Evolutionary conservation across 148 eudicot species (phyloP), one percentile per base, ranked within the genome.

Genomic region (Arctostaphylos glauca): DNA sequence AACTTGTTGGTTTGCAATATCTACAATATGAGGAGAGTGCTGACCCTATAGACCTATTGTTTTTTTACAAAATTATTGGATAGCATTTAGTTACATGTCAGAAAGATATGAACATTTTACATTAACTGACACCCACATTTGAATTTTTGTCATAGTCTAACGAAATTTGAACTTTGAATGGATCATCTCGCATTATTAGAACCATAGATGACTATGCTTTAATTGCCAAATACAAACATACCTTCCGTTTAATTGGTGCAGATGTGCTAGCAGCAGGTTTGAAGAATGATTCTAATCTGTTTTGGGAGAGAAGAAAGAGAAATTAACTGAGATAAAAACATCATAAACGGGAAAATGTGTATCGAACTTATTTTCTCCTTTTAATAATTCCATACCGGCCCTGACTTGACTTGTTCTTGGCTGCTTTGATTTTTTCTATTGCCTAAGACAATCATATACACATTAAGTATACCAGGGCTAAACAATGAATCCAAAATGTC

Each of bases 371-470:
- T 41, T 52, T 81, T 79, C 67, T n/a, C 7, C 68, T 70, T 66
- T 25, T 41, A 59, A 78, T 38, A 59, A 82, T 83, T 76, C 76
- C 93, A 67, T 91, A 97, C 99, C 98, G 87, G 72, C 94, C 98
- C 82, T 94, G 96, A 72, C 97, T 87, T 44, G 94, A 89, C 87
- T 97, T 97, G 74, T 83, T 87, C 88, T 93, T 97, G 62, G 98
- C 97, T 64, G 99, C 95, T 87, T 97, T 97, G 86, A 97, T 94
- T 85, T 93, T 97, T 87, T 94, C 98, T 84, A 93, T 92, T 21
- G 98, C 94, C 99, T 94, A 44, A 73, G 66, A 81, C 38, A 76
- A 71, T 15, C 74, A 79, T 43, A 82, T 60, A 38, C 53, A 41
- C 9, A 81, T 38, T 67, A 44, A 75, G 73, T 47, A 80, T 19